These are phyloP conservation scores for Hanseniaspora vineae DNA, from an alignment of 805 yeast genomes.

Conservation along the genomic window DNA sequence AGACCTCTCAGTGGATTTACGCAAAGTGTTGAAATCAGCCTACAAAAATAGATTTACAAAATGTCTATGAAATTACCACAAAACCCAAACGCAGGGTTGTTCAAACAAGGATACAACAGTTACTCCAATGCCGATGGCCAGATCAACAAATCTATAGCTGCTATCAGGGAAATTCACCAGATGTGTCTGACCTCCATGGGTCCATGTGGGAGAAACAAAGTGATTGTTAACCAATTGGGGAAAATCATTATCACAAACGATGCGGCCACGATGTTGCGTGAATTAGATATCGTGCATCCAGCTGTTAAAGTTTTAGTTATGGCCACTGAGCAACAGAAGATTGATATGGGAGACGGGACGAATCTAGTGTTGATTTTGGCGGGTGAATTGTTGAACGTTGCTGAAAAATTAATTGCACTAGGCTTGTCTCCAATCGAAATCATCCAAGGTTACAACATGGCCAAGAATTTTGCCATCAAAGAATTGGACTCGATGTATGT, in stretches of 20 bases:
- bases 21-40: too few relatives aligned
- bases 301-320: constrained; percentile 90
- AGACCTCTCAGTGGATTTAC: too few relatives aligned
- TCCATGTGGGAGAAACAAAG: constrained; percentile 94
- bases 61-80: constrained; percentile 89
- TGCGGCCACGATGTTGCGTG: constrained; percentile 95
- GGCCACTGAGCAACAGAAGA: constrained; percentile 96
- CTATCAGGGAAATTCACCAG: constrained; percentile 82
- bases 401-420: constrained; percentile 70
- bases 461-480: constrained; percentile 59
- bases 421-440: constrained; percentile 91
- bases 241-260: constrained; percentile 86
- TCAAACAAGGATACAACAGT: constrained; percentile 89
- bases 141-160: constrained; percentile 80
- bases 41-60: too few relatives aligned
- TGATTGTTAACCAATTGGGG: constrained; percentile 78
- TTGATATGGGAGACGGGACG: constrained; percentile 94
- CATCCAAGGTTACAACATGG: constrained; percentile 82
- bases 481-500: constrained; percentile 46
- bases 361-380: constrained; percentile 85
- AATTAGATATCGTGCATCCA: constrained; percentile 90
- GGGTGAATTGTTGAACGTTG: constrained; percentile 78
- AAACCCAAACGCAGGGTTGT: constrained; percentile 86
- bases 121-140: constrained; percentile 90
- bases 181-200: constrained; percentile 94